Base-by-base conservation (phyloP, 2,329 filamentous ascomycete species). In the Ophiosphaerella herpotricha region DNA sequence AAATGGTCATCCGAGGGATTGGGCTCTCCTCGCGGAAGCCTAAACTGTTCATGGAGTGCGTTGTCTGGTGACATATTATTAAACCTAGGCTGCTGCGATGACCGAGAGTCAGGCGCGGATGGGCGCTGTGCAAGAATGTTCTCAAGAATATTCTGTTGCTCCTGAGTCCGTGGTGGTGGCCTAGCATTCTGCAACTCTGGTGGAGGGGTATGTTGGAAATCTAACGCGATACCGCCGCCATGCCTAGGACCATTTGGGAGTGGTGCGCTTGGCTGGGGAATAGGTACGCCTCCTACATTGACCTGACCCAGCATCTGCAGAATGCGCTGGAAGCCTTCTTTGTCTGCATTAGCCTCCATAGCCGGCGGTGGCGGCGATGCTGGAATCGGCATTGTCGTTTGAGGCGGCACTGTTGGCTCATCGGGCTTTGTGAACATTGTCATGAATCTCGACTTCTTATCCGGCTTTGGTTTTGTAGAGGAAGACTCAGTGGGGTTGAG, bases 391-490 rank as follows among this genome's bases (percentile, higher is more conserved):
- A 41, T 43, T 8, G 55, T 43, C 13, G 57, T 48, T 14, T 59
- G 61, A 37, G 46, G 52, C 23, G 55, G 49, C 14, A 48, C 48
- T 32, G 59, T 37, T 37, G 61, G 52, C 31, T 71, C 70, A 43
- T 78, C 75, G 43, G 76, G 74, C 39, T 75, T 73, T 23, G 67
- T 61, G 55, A 80, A 80, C 68, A 97, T 89, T 3, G 88, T 90
- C 43, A 91, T 91, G 68, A 97, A 97, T 46, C 91, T 83, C 11
- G 92, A 97, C 5, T 89, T 84, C 66, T 93, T 92, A 23, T 81
- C 70, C 68, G 89, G 89, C 23, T 74, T 67, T 1, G 74, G 64
- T 57, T 75, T 82, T 9, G 57, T 51, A 12, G 61, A 52, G n/a
- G 59, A 52, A 16, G 55, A 53, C 48, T 72, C 65, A 26, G 59